phyloP scores from a whole-genome alignment of 2,329 filamentous ascomycete species.

The Fusarium tuaranense region DNA sequence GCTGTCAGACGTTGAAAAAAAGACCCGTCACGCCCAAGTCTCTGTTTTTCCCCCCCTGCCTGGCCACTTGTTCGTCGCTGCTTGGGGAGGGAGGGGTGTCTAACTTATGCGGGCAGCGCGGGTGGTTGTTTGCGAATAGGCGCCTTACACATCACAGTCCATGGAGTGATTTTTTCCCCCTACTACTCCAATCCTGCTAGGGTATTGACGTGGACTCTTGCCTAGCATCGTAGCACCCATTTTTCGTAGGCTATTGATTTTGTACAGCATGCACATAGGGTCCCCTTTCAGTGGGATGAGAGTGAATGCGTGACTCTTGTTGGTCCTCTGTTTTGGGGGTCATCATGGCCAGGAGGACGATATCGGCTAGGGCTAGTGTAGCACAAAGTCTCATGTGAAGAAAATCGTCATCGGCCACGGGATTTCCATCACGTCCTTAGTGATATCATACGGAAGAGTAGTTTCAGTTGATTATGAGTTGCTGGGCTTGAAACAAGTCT shows the following conservation, averaged over 20 bases:
- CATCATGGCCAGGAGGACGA: slow-evolving; percentile 3
- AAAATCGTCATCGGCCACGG: not conserved
- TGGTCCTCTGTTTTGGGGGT: not conserved
- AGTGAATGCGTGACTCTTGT: not conserved
- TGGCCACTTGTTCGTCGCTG: slow-evolving; percentile 34
- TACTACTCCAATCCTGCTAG: not conserved
- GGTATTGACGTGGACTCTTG: slow-evolving; percentile 7
- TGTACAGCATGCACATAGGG: slow-evolving; percentile 30
- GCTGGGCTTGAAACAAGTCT: not conserved
- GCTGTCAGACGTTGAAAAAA: slow-evolving; percentile 34
- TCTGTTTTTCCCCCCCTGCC: not conserved
- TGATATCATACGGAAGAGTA: not conserved
- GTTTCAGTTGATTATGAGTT: not conserved
- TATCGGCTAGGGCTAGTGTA: not conserved
- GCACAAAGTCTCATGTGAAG: not conserved
- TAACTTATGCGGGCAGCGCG: slow-evolving; percentile 23
- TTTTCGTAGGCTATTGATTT: slow-evolving; percentile 21
- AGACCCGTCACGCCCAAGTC: not conserved
- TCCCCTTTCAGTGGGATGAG: slow-evolving; percentile 4
- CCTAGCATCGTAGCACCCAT: slow-evolving; percentile 13
- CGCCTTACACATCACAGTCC: slow-evolving; percentile 33
- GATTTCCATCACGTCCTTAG: not conserved
- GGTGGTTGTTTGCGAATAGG: slow-evolving; percentile 31
- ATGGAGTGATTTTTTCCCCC: slow-evolving; percentile 10
- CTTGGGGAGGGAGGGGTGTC: slow-evolving; percentile 8